phyloP scores from a whole-genome alignment of 805 yeast species.

The Pichia cabralensis region DNA sequence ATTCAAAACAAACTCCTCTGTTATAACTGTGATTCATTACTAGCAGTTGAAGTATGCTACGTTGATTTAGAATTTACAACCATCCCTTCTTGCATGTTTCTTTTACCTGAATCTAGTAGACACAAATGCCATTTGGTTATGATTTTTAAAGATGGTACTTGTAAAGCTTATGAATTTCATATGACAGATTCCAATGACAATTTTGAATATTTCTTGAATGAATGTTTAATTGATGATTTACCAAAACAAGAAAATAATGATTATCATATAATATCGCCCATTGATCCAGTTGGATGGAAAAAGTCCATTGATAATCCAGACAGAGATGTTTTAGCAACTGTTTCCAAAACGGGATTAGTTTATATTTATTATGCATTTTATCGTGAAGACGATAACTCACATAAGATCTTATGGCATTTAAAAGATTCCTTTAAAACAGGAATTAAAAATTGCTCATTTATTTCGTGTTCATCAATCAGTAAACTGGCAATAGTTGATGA shows the following conservation, averaged over 20 bases:
- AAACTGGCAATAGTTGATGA: constrained; percentile 68
- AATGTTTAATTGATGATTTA: constrained; percentile 20
- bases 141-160: constrained; percentile 30
- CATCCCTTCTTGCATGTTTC: constrained; percentile 21
- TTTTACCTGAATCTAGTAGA: constrained; percentile 27
- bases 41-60: constrained; percentile 16
- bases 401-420: constrained; percentile 40
- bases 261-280: constrained; percentile 30
- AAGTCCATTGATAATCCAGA: constrained; percentile 21
- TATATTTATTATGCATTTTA: constrained; percentile 35
- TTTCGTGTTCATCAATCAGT: constrained; percentile 67
- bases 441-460: constrained; percentile 37
- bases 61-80: constrained; percentile 5
- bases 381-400: constrained; percentile 9
- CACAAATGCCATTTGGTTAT: constrained; percentile 38
- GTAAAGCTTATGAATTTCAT: constrained; percentile 33
- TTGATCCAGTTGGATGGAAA: constrained; percentile 59
- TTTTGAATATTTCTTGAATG: constrained; percentile 20
- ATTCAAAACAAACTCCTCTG: constrained; percentile 21
- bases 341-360: constrained; percentile 42
- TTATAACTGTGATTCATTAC: too few species aligned
- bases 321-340: constrained; percentile 46
- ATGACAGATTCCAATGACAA: constrained; percentile 18
- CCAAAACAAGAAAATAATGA: constrained; percentile 28
- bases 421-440: constrained; percentile 46